These are phyloP conservation scores for Neurospora discreta DNA, from an alignment of 495 filamentous ascomycete genomes.

Conservation along the genomic window DNA sequence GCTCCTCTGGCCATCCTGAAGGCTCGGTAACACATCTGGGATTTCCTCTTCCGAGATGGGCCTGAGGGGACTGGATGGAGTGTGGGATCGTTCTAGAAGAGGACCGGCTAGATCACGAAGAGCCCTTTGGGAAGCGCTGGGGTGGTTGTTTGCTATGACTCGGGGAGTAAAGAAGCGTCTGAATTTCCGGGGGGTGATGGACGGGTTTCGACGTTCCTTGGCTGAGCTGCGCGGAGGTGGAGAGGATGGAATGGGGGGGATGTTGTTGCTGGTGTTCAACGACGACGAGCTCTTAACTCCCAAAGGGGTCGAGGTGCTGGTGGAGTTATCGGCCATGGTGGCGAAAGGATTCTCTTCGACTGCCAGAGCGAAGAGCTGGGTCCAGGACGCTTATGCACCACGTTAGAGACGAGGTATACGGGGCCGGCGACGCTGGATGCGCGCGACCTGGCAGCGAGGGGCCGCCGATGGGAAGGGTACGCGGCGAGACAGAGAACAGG, in stretches of 20 bases:
- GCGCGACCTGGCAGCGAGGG: background rate
- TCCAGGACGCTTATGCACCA: background rate
- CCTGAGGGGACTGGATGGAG: slow-evolving; percentile 34
- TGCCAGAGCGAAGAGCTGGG: background rate
- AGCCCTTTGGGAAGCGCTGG: slow-evolving; percentile 47
- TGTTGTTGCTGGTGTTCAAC: slow-evolving; percentile 6
- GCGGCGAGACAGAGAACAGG: background rate
- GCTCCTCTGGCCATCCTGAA: slow-evolving; percentile 8
- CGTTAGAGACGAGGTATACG: background rate
- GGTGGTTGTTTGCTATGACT: slow-evolving; percentile 31
- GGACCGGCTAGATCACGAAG: slow-evolving; percentile 60
- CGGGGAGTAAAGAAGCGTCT: slow-evolving; percentile 74
- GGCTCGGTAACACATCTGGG: slow-evolving; percentile 15
- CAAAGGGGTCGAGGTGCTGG: slow-evolving; percentile 8
- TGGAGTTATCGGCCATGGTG: slow-evolving; percentile 8
- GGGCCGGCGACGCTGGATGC: background rate
- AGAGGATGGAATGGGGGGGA: slow-evolving; percentile 19
- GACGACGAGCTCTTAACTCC: slow-evolving; percentile 14
- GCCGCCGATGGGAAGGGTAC: background rate
- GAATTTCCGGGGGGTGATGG: slow-evolving; percentile 65
- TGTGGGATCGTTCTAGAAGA: slow-evolving; percentile 46
- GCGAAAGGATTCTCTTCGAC: background rate
- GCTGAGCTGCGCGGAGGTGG: slow-evolving; percentile 23
- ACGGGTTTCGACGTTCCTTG: slow-evolving; percentile 39
- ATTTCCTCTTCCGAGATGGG: slow-evolving; percentile 24